phyloP scores from a whole-genome alignment of 2,329 filamentous ascomycete species.

The Rasamsonia emersonii region DNA sequence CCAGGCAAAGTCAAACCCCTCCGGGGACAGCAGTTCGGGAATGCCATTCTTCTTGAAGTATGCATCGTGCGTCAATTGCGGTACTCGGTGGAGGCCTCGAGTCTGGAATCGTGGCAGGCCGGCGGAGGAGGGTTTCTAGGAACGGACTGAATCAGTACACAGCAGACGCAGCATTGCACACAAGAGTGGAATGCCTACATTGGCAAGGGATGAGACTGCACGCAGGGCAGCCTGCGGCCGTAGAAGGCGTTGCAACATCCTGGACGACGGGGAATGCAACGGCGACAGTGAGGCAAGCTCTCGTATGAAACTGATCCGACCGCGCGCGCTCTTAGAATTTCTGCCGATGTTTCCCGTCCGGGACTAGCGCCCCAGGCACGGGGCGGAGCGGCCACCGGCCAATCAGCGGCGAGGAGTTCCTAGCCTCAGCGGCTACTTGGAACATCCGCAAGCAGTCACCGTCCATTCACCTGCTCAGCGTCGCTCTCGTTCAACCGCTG shows the following conservation, averaged over 20 bases:
- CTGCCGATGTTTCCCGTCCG: constrained; percentile 18
- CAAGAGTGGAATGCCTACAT: constrained; percentile 20
- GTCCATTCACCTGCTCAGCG: too few species aligned
- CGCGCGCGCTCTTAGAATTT: constrained; percentile 24
- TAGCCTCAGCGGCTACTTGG: not conserved
- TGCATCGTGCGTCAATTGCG: constrained; percentile 40
- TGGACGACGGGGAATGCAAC: constrained; percentile 13
- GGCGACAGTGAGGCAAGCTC: constrained; percentile 1
- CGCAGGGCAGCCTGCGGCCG: constrained; percentile 38
- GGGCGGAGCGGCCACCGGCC: constrained; percentile 4
- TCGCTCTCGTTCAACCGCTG: constrained; percentile 4
- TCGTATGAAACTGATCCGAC: constrained; percentile 12
- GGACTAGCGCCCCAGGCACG: constrained; percentile 22
- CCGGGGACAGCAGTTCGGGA: constrained; percentile 59
- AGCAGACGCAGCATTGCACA: constrained; percentile 3
- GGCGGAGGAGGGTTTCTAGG: constrained; percentile 26
- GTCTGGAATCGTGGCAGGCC: constrained; percentile 28
- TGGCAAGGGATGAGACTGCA: constrained; percentile 25
- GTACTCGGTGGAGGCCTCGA: constrained; percentile 37
- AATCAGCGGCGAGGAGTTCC: constrained; percentile 2
- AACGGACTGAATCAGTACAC: constrained; percentile 14
- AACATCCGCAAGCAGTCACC: not conserved
- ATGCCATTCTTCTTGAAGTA: constrained; percentile 48
- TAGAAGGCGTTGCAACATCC: constrained; percentile 35
- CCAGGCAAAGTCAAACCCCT: constrained; percentile 70